A percentile compares a stretch with the other conserved stretches of the same genome.
phyloP scores from a whole-genome alignment of 2,329 filamentous ascomycete species.

The Aphanoascus verrucosus region DNA sequence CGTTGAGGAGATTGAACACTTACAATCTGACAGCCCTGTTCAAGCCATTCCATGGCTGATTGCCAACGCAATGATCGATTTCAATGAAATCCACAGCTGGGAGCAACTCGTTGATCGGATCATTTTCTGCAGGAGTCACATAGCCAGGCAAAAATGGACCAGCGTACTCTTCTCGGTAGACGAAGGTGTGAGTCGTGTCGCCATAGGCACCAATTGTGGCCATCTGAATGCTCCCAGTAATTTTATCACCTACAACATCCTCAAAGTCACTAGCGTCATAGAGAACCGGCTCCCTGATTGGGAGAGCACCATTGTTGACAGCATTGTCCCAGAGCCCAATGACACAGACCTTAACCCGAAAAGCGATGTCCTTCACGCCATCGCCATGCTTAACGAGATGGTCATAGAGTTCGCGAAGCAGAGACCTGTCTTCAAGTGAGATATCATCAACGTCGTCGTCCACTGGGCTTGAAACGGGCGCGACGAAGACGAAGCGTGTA shows the following conservation, averaged over 20 bases:
- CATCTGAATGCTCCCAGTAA: constrained; percentile 52
- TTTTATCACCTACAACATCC: no score
- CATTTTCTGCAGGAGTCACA: constrained; percentile 39
- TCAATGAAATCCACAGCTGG: constrained; percentile 58
- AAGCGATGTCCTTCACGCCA: constrained; percentile 84
- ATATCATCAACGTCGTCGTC: no score
- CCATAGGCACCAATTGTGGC: constrained; percentile 77
- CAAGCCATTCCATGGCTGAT: constrained; percentile 85
- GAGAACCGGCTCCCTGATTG: constrained; percentile 51
- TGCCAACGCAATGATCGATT: constrained; percentile 91
- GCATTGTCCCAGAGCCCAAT: constrained; percentile 62
- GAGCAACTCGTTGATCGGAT: constrained; percentile 38
- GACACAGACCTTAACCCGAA: constrained; percentile 68
- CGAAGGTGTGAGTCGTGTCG: constrained; percentile 79
- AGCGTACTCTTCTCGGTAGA: constrained; percentile 56
- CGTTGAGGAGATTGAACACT: constrained; percentile 6
- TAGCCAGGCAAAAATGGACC: constrained; percentile 73
- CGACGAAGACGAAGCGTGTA: constrained; percentile 74
- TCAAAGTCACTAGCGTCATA: constrained; percentile 39
- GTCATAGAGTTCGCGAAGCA: constrained; percentile 61
- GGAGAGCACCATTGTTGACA: constrained; percentile 54
- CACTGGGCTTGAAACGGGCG: constrained; percentile 53
- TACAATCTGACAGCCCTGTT: constrained; percentile 47
- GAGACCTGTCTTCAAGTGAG: no score
- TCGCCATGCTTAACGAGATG: constrained; percentile 78